A percentile compares a stretch with the other conserved stretches of the same genome.
phyloP scores from a whole-genome alignment of 305 asterid genomes.

The Withania somnifera region DNA sequence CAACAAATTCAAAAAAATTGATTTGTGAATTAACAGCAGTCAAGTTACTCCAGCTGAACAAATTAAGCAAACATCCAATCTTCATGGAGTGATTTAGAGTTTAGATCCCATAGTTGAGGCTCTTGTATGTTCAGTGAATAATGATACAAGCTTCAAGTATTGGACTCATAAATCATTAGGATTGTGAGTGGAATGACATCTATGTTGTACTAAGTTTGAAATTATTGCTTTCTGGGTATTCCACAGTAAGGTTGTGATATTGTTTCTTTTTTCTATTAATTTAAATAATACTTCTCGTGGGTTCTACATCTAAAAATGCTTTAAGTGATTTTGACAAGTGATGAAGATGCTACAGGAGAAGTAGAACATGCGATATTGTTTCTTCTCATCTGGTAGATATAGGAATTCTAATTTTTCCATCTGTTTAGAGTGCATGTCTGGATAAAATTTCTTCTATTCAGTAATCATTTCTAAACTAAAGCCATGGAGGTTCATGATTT shows the following conservation, averaged over 20 bases:
- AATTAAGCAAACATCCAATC: background rate
- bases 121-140: background rate
- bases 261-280: too few relatives aligned
- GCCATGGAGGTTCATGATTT: background rate
- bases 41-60: background rate
- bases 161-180: background rate
- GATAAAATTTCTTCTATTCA: background rate
- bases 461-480: background rate
- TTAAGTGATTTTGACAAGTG: background rate
- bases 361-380: background rate
- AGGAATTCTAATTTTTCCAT: background rate
- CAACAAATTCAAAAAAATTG: background rate
- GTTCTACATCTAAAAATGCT: background rate
- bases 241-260: background rate
- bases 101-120: background rate
- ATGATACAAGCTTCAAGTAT: background rate
- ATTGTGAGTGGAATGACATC: background rate
- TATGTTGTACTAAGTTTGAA: background rate
- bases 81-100: background rate
- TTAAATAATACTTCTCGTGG: background rate
- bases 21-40: background rate
- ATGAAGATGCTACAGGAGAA: background rate
- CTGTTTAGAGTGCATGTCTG: background rate
- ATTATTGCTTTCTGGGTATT: background rate
- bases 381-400: background rate